Conservation (phyloP, 345 rosid species). For the Gossypium ekmanianum region DNA sequence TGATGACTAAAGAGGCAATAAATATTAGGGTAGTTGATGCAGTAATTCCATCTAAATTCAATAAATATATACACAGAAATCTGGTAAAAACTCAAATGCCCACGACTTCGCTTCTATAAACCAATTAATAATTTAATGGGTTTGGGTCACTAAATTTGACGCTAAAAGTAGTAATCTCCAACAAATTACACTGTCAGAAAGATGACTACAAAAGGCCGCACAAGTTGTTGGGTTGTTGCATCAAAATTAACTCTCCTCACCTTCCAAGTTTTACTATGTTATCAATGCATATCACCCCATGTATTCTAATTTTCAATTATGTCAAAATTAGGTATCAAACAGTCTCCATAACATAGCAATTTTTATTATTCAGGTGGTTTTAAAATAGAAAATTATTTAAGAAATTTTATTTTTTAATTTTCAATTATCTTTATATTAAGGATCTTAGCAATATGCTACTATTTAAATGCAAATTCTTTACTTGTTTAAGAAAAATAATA, state of each 20-base stretch:
- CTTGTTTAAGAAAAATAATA: no score
- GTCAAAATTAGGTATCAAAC: no score
- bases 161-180: background rate
- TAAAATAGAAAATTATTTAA: no score
- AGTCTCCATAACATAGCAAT: no score
- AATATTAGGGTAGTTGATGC: constrained; percentile 1
- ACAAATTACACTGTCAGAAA: background rate
- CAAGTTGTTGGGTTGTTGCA: constrained; percentile 8
- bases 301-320: no score
- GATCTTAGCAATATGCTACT: no score
- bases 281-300: background rate
- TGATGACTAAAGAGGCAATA: background rate
- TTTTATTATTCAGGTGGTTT: no score
- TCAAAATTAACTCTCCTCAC: background rate
- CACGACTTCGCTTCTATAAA: background rate
- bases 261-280: background rate
- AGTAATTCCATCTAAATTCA: constrained; percentile 4
- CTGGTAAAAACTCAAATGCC: constrained; percentile 5
- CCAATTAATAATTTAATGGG: background rate
- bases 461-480: no score
- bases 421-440: no score
- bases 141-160: background rate
- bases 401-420: no score
- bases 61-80: background rate
- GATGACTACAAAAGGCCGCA: background rate